Evolutionary conservation across 106 monocot genomes (phyloP).

Genomic region (Dioscorea zingiberensis): DNA sequence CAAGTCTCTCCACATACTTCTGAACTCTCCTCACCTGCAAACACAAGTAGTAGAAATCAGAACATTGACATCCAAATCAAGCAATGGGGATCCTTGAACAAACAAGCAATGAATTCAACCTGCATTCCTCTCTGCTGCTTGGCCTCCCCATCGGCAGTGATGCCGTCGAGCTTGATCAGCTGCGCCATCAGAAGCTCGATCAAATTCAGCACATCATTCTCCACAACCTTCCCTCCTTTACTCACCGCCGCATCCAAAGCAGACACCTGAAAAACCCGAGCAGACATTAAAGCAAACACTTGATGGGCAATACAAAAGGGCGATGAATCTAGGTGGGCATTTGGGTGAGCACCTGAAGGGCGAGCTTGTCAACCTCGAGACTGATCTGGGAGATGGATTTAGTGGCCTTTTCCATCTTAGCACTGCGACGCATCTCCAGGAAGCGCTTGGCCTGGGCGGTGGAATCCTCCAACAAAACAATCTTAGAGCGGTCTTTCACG

Average conservation of each 20-base stretch:
- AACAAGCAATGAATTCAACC: constrained; percentile 25
- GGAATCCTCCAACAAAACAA: constrained; percentile 59
- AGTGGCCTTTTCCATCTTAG: constrained; percentile 54
- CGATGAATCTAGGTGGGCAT: background rate
- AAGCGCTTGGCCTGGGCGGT: constrained; percentile 59
- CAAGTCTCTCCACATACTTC: constrained; percentile 78
- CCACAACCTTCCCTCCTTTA: constrained; percentile 69
- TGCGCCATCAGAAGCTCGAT: constrained; percentile 75
- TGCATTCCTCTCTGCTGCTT: constrained; percentile 59
- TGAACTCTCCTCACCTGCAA: constrained; percentile 73
- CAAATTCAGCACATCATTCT: constrained; percentile 44
- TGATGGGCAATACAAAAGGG: too few species aligned
- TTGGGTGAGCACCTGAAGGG: constrained; percentile 37
- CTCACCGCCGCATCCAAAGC: constrained; percentile 41
- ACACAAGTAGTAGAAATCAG: background rate
- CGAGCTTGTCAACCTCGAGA: constrained; percentile 58
- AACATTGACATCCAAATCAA: background rate
- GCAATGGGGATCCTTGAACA: too few species aligned
- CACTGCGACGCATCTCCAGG: constrained; percentile 52
- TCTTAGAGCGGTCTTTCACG: constrained; percentile 79
- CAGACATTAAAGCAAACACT: too few species aligned
- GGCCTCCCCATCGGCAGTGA: constrained; percentile 57
- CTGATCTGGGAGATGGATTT: constrained; percentile 52
- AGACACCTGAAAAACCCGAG: constrained; percentile 40
- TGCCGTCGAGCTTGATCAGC: constrained; percentile 63